Conservation (phyloP, 164 flowering plant species). For the Piper betle region DNA sequence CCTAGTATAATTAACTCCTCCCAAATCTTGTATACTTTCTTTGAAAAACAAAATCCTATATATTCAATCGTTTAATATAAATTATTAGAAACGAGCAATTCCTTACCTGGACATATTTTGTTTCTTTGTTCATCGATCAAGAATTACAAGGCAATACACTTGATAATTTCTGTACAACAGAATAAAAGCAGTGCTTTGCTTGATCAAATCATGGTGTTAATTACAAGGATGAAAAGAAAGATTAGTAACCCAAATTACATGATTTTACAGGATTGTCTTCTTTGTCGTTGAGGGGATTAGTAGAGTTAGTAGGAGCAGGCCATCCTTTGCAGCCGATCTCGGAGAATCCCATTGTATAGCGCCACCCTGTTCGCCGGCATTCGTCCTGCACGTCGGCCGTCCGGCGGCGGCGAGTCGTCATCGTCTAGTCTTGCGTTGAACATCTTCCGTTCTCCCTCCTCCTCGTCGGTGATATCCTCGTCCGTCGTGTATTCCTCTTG, state of each 20-base stretch:
- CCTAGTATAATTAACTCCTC: too few relatives aligned
- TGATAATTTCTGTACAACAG: neutral
- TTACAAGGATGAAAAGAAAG: neutral
- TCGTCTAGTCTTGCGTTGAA: neutral
- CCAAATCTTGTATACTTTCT: too few relatives aligned
- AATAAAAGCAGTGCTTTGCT: neutral
- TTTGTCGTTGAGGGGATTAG: neutral
- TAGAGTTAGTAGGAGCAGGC: slow-evolving; percentile 29
- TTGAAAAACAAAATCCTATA: too few relatives aligned
- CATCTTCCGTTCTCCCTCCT: slow-evolving; percentile 8
- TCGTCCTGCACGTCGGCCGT: neutral
- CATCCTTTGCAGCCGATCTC: slow-evolving; percentile 46
- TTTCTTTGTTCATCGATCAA: neutral
- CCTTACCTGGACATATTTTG: too few relatives aligned
- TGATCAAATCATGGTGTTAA: neutral
- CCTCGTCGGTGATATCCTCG: slow-evolving; percentile 20
- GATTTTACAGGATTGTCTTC: neutral
- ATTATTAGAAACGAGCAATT: too few relatives aligned
- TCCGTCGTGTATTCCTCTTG: slow-evolving; percentile 24
- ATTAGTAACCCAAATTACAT: neutral
- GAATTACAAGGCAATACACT: neutral
- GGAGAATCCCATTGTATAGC: slow-evolving; percentile 60
- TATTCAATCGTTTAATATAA: too few relatives aligned
- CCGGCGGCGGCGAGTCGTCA: too few relatives aligned
- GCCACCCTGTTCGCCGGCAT: slow-evolving; percentile 58